These are phyloP conservation scores for Pisolithus orientalis DNA, from an alignment of 768 basidiomycete species.

Conservation along the genomic window DNA sequence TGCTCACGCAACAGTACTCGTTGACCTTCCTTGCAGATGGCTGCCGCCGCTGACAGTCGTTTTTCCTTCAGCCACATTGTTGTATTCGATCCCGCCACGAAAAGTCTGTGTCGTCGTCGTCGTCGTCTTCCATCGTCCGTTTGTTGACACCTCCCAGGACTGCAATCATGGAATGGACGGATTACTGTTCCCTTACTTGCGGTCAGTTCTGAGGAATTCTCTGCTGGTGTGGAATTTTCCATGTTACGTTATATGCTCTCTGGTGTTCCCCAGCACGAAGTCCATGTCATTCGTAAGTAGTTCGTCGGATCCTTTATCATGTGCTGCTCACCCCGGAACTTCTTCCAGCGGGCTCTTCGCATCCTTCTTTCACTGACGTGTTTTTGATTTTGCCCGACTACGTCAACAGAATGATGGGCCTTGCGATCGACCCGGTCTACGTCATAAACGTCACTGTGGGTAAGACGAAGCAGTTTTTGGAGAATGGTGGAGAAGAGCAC, in stretches of 20 bases:
- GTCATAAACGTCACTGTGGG: conserved; percentile 16
- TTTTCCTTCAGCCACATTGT: conserved; percentile 23
- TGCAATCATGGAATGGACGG: conserved; percentile 20
- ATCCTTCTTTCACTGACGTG: conserved; percentile 30
- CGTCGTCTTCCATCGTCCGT: conserved; percentile 19
- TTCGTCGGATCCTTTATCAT: no score
- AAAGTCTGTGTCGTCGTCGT: conserved; percentile 1
- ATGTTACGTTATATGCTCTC: conserved; percentile 26
- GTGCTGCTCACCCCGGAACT: neutral
- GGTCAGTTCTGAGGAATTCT: conserved; percentile 38
- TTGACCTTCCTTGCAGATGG: conserved; percentile 13
- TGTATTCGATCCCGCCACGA: conserved; percentile 24
- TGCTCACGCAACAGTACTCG: neutral
- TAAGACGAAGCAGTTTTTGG: conserved; percentile 15
- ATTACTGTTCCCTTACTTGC: conserved; percentile 31
- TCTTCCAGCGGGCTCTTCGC: conserved; percentile 22
- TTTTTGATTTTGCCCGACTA: conserved; percentile 27
- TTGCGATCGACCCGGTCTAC: conserved; percentile 11
- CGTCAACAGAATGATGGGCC: conserved; percentile 22
- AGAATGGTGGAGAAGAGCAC: neutral
- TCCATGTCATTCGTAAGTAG: conserved; percentile 11
- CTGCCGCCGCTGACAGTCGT: conserved; percentile 13
- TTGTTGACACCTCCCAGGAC: conserved; percentile 16
- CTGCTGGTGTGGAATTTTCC: conserved; percentile 29
- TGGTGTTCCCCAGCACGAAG: conserved; percentile 1